These are phyloP conservation scores for Austroboletus sp. DNA, from an alignment of 1,284 basidiomycete species.

Conservation along the genomic window DNA sequence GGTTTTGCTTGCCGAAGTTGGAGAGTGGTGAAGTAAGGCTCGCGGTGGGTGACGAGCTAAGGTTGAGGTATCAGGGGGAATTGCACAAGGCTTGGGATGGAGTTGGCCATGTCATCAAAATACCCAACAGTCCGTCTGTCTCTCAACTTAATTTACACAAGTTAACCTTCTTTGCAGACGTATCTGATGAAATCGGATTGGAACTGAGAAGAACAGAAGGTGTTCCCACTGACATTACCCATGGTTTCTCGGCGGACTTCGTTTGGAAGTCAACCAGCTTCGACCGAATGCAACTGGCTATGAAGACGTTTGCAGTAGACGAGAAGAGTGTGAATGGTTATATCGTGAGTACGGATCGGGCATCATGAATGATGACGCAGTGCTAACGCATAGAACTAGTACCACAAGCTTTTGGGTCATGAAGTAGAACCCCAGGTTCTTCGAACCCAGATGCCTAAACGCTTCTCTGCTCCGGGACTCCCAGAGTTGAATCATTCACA, in stretches of 20 bases:
- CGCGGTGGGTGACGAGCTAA: slow-evolving; percentile 93
- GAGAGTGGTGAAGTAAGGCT: slow-evolving; percentile 97
- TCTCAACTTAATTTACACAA: slow-evolving; percentile 4
- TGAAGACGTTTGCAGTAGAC: slow-evolving; percentile 99
- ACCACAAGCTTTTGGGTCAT: slow-evolving; percentile 96
- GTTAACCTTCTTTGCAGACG: slow-evolving; percentile 50
- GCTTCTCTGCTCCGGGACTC: slow-evolving; percentile 93
- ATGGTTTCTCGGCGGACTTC: slow-evolving; percentile 94
- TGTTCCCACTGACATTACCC: slow-evolving; percentile 91
- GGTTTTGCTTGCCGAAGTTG: slow-evolving; percentile 92
- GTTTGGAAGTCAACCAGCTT: slow-evolving; percentile 99
- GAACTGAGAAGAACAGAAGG: slow-evolving; percentile 88
- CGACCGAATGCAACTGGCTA: slow-evolving; percentile 96
- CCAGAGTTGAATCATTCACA: slow-evolving; percentile 99
- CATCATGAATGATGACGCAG: neutral
- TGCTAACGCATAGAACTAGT: slow-evolving; percentile 46
- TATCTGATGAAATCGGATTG: slow-evolving; percentile 94
- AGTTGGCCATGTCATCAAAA: slow-evolving; percentile 96
- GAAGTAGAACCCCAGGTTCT: slow-evolving; percentile 89
- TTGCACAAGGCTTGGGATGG: slow-evolving; percentile 93
- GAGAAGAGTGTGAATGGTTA: slow-evolving; percentile 99
- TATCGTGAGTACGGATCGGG: slow-evolving; percentile 52
- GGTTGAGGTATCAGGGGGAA: slow-evolving; percentile 85
- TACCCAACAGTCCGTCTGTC: slow-evolving; percentile 82
- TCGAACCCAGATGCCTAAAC: slow-evolving; percentile 89